Conservation (phyloP, 352 stramenopile genomes). For the Peronospora destructor region DNA sequence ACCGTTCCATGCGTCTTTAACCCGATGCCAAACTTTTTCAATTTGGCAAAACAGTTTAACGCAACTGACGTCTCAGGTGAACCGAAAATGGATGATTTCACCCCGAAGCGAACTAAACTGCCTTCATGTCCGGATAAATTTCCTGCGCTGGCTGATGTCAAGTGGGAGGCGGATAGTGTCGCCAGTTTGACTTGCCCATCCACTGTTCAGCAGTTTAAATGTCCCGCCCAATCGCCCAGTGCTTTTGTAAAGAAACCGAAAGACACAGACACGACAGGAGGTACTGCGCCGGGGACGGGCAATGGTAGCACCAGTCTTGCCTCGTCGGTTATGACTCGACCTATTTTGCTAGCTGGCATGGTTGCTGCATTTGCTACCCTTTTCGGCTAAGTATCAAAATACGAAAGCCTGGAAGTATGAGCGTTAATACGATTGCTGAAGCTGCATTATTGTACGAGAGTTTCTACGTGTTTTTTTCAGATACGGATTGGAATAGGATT, state of each 20-base stretch:
- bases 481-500: too few species aligned
- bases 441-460: too few species aligned
- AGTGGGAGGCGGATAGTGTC: constrained; percentile 37
- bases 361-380: constrained; percentile 12
- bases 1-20: constrained; percentile 55
- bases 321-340: constrained; percentile 17
- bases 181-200: constrained; percentile 35
- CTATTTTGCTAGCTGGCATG: constrained; percentile 9
- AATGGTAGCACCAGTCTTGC: constrained; percentile 12
- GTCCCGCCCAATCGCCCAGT: constrained; percentile 38
- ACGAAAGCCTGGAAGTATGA: constrained; percentile 2
- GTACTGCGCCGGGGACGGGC: constrained; percentile 8
- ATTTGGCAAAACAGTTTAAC: constrained; percentile 42
- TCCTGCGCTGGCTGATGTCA: constrained; percentile 27
- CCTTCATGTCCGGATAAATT: constrained; percentile 35
- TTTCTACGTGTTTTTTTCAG: too few species aligned
- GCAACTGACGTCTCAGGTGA: constrained; percentile 36
- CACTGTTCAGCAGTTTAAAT: constrained; percentile 34
- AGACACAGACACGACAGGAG: too few species aligned
- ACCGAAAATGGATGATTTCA: constrained; percentile 31
- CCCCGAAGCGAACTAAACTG: constrained; percentile 23
- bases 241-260: constrained; percentile 5
- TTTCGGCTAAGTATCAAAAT: constrained; percentile 19
- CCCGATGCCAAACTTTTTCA: constrained; percentile 63
- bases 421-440: constrained; percentile 3